These are phyloP conservation scores for Streptanthus diversifolius DNA, from an alignment of 345 rosid species.

Conservation along the genomic window DNA sequence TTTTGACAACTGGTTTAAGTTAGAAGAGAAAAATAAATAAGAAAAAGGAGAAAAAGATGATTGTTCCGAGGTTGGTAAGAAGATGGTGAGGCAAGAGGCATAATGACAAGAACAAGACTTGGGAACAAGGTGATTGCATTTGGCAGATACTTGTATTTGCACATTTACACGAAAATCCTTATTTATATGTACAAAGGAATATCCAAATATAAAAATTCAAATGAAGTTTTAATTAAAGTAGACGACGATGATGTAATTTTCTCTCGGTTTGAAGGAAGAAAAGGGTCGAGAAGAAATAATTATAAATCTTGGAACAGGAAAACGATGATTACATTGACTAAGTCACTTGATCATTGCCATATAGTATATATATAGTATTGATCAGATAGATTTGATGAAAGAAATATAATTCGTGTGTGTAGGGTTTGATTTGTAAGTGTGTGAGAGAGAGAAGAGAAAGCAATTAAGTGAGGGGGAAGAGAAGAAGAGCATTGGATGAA, in stretches of 20 bases:
- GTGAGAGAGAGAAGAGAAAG: neutral
- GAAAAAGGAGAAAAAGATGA: conserved; percentile 17
- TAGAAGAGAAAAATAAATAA: neutral
- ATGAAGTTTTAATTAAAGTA: neutral
- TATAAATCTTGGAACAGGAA: neutral
- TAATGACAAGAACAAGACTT: conserved; percentile 38
- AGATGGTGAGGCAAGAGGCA: conserved; percentile 38
- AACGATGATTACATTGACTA: conserved; percentile 3
- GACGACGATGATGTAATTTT: neutral
- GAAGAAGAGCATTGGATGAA: conserved; percentile 48
- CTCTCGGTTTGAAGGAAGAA: neutral
- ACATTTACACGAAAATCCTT: neutral
- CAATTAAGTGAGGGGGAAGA: conserved; percentile 30
- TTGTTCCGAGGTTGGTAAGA: conserved; percentile 36
- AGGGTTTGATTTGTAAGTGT: neutral
- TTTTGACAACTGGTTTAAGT: too few relatives aligned
- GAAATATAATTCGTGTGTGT: neutral
- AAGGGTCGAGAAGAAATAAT: neutral
- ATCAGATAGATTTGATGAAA: neutral
- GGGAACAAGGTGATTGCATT: conserved; percentile 40
- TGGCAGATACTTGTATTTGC: conserved; percentile 28
- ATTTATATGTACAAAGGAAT: neutral
- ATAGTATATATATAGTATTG: neutral
- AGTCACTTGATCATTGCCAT: neutral
- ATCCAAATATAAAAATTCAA: neutral